Base-by-base conservation (phyloP, 75 land plant species). In the Picea sitchensis region DNA sequence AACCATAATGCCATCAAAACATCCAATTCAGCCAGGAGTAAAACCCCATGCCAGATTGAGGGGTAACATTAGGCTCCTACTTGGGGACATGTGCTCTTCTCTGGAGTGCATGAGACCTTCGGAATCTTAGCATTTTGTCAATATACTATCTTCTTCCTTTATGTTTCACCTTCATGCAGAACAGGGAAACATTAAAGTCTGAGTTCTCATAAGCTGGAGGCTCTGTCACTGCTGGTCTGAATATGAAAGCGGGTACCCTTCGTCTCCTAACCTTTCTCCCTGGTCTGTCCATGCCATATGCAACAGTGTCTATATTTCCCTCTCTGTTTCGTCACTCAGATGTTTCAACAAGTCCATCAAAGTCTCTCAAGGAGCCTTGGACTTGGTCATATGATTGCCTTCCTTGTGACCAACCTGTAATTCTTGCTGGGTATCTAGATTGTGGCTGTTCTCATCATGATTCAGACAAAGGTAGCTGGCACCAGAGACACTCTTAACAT, bases 391-490 rank as follows among this genome's bases (percentile, higher is more conserved):
- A 26, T 30, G 26, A 26, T 63, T 63, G 4, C 26, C 21, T 63
- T 63, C 26, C 65, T 26, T 20, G n/a, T 9, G 11, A 63, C 65
- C 1, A 63, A 63, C 11, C 7, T 12, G 20, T 20, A 18, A 20
- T 7, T 9, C 8, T 3, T 23, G 65, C 8, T 30, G 12, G 26
- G 65, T 30, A 63, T 63, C 65, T 63, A 21, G 75, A 78, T 20
- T 76, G 26, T 15, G 54, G 41, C 23, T 59, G 79, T 57, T 44
- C 73, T 95, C 92, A 12, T 81, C 89, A 87, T 91, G 96, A 72
- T 81, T 79, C 3, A 95, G 3, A 83, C 90, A 86, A 31, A 91
- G 32, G 67, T 93, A 89, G 3, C 61, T 84, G 62, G 92, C 84
- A 83, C 80, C 81, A 26, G 69, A 59, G 38, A 36, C 3, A 3